Evolutionary conservation across 192 early-diverging fungal species (phyloP).

Genomic region (Oehlia diaphana): DNA sequence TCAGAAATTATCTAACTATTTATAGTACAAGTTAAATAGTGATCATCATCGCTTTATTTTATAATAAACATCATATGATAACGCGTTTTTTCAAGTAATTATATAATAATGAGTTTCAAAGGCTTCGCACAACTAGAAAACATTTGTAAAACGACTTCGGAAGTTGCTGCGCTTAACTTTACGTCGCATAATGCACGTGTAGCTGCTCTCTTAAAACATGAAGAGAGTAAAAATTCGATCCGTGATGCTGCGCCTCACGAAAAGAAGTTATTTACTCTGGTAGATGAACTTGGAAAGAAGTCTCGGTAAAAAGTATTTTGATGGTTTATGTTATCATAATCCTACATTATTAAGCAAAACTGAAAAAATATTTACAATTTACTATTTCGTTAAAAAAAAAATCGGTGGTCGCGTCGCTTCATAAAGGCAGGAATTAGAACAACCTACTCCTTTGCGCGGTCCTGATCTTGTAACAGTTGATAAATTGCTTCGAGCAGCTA

Average conservation of each 20-base stretch:
- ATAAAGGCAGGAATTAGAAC: conserved; percentile 20
- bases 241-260: conserved; percentile 28
- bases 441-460: conserved; percentile 23
- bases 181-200: neutral
- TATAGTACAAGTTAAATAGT: neutral
- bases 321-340: too few relatives aligned
- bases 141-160: conserved; percentile 4
- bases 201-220: neutral
- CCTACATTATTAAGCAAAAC: too few relatives aligned
- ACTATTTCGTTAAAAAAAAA: too few relatives aligned
- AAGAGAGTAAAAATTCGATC: neutral
- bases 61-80: too few relatives aligned
- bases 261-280: conserved; percentile 21
- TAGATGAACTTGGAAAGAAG: conserved; percentile 12
- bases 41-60: too few relatives aligned
- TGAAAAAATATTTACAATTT: too few relatives aligned
- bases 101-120: conserved; percentile 1
- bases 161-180: conserved; percentile 26
- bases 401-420: too few relatives aligned
- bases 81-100: neutral
- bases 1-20: neutral
- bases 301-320: neutral
- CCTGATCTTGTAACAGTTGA: conserved; percentile 24
- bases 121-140: conserved; percentile 19
- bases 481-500: conserved; percentile 26